Evolutionary conservation across 768 basidiomycete species (phyloP), one percentile per base, ranked within the genome.

Genomic region (Tylopilus sp.): DNA sequence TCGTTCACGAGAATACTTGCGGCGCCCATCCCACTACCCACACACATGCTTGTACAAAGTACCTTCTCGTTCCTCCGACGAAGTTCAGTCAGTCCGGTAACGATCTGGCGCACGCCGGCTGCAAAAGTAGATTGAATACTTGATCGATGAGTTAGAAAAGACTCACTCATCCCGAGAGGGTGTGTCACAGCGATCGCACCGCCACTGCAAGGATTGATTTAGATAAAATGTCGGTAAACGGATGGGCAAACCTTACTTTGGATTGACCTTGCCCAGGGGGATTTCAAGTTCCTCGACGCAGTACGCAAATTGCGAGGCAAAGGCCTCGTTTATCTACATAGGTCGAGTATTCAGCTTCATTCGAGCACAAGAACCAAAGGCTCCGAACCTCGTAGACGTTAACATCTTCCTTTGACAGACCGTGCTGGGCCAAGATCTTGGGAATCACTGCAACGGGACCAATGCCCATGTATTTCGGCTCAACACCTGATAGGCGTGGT

Each of bases 291-390:
- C 76, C 62, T 95, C 87, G 9, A 95, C 84, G 48, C 90, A 94
- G 71, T 93, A 88, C n/a, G 89, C 90, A 54, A 92, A 95, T 65
- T 96, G 93, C 1, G 90, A 93, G 0, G 92, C 92, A 55, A 95
- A 96, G 1, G 93, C 93, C 70, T 94, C 89, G 52, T 92, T 92
- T 57, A 90, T 87, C 89, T 92, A 56, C 12, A 53, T 6, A 22
- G 31, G 43, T 24, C 14, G 3, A 38, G 16, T 19, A 7, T 22
- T 58, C 37, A 58, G 30, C 22, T 44, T 38, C 48, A 44, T 48
- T 26, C 43, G 21, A 14, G 16, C 30, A 37, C 1, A 21, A 46
- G 13, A 17, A 2, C 6, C 8, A 7, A 21, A 31, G 17, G n/a
- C 22, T 37, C 30, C 67, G 43, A 50, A 84, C 89, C 78, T 91